These are phyloP conservation scores for Begonia peltatifolia DNA, from an alignment of 306 rosid species.

Conservation along the genomic window DNA sequence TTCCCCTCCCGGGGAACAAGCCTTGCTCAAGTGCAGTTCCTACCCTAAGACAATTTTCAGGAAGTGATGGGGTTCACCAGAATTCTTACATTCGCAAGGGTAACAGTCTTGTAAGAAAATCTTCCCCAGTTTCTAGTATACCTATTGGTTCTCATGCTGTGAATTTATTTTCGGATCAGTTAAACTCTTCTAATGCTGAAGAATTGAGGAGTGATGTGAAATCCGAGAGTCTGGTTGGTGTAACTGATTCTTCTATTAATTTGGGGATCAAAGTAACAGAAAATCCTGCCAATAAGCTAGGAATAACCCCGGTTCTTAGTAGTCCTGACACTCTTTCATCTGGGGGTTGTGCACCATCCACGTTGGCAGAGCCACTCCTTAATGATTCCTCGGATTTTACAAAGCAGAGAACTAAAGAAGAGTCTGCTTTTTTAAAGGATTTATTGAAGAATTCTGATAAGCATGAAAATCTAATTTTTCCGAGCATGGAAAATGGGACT, in stretches of 20 bases:
- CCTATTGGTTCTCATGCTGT: conserved; percentile 24
- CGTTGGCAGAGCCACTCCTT: conserved; percentile 24
- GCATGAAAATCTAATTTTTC: conserved; percentile 31
- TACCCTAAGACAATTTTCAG: conserved; percentile 33
- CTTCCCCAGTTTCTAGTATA: conserved; percentile 34
- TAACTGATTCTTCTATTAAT: conserved; percentile 16
- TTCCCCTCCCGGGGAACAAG: conserved; percentile 22
- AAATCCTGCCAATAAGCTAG: conserved; percentile 29
- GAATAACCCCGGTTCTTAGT: conserved; percentile 21
- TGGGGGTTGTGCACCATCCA: conserved; percentile 28
- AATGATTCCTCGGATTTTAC: conserved; percentile 20
- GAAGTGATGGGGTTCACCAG: conserved; percentile 34
- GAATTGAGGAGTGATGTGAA: conserved; percentile 27
- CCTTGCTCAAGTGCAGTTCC: conserved; percentile 22
- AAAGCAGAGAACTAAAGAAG: conserved; percentile 21
- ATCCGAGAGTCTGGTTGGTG: conserved; percentile 25
- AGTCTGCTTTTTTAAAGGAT: conserved; percentile 23
- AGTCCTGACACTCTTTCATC: conserved; percentile 14
- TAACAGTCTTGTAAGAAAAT: conserved; percentile 72
- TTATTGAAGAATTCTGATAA: conserved; percentile 17
- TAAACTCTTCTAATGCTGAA: conserved; percentile 23
- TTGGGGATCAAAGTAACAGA: conserved; percentile 19
- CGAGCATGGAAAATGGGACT: conserved; percentile 26
- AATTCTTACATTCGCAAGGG: conserved; percentile 89
- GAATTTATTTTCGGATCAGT: conserved; percentile 21